Evolutionary conservation across 2,329 filamentous ascomycete genomes (phyloP), one percentile per base, ranked within the genome.

Genomic region (Claviceps africana): DNA sequence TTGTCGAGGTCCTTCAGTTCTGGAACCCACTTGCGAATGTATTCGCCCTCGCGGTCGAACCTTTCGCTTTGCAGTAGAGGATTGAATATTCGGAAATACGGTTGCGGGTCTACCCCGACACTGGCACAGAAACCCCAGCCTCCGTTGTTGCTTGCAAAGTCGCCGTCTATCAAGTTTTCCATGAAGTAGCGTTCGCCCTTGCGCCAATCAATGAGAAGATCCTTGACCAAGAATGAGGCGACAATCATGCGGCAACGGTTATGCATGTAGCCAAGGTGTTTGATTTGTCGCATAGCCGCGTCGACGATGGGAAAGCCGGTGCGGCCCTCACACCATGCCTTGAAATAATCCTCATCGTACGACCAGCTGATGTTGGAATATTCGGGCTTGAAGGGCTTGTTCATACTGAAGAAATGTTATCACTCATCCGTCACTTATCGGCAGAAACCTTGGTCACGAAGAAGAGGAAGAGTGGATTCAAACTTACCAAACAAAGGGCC

Each of bases 61-160:
- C 85, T 90, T 72, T 93, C 86, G 59, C 85, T 88, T 70, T 95
- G 89, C 19, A 87, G 69, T 45, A 88, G 64, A 0, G 89, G 89
- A 60, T 94, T 95, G 68, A 95, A 95, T 50, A 95, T 86, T 7
- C 88, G 77, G 57, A 95, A 95, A 64, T 94, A 95, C 0, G 89
- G 88, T 66, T 95, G 86, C 1, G 88, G 86, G 65, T 94, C 88
- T 7, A 89, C 86, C 1, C 87, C 85, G 0, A 82, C 83, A 19
- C 75, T 79, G 4, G 83, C 81, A 25, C 74, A 67, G 56, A 71
- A 72, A 1, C 70, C 78, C 76, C 77, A 80, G 3, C 77, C 77
- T 30, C 77, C 75, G 56, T 86, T 88, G 64, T 91, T 91, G 53
- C 79, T 84, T 0, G 85, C 84, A 62, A 90, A 88, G 62, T 90